phyloP scores from a whole-genome alignment of 2,329 filamentous ascomycete genomes.

The Cladosporium oxysporum region DNA sequence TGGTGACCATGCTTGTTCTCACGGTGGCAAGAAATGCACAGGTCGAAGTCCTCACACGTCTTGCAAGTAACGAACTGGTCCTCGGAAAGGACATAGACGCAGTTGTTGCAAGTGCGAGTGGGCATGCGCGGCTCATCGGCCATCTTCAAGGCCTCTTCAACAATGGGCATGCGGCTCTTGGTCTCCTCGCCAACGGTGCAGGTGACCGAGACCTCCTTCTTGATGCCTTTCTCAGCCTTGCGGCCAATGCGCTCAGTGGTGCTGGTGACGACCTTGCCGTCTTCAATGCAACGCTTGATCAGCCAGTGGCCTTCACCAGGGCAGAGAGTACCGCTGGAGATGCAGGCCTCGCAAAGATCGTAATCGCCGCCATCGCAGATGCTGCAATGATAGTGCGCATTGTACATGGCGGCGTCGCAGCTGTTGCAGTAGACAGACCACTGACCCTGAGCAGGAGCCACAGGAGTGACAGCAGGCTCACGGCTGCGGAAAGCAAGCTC shows the following conservation, averaged over 20 bases:
- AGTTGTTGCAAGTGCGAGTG: slow-evolving; percentile 72
- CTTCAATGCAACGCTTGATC: slow-evolving; percentile 81
- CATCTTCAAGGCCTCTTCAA: slow-evolving; percentile 19
- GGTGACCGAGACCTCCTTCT: slow-evolving; percentile 46
- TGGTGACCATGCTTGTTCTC: slow-evolving; percentile 84
- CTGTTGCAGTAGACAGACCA: slow-evolving; percentile 95
- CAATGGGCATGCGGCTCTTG: slow-evolving; percentile 33
- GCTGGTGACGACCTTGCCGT: slow-evolving; percentile 80
- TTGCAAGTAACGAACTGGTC: slow-evolving; percentile 81
- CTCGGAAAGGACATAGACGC: slow-evolving; percentile 67
- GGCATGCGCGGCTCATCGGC: slow-evolving; percentile 38
- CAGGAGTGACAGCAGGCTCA: slow-evolving; percentile 38
- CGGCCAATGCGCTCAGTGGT: slow-evolving; percentile 77
- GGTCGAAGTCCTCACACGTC: slow-evolving; percentile 84
- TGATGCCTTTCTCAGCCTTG: slow-evolving; percentile 45
- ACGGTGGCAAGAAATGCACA: slow-evolving; percentile 81
- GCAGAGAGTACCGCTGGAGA: slow-evolving; percentile 75
- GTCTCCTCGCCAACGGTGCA: slow-evolving; percentile 46
- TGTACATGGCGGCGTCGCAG: slow-evolving; percentile 76
- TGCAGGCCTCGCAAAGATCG: slow-evolving; percentile 82
- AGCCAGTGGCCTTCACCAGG: slow-evolving; percentile 82
- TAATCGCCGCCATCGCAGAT: slow-evolving; percentile 93
- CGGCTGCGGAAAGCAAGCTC: slow-evolving; percentile 45
- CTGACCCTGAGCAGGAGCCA: slow-evolving; percentile 32
- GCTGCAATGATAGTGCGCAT: slow-evolving; percentile 90